Evolutionary conservation across 1,284 basidiomycete genomes (phyloP).

Genomic region (Trichosporon coremiiforme): DNA sequence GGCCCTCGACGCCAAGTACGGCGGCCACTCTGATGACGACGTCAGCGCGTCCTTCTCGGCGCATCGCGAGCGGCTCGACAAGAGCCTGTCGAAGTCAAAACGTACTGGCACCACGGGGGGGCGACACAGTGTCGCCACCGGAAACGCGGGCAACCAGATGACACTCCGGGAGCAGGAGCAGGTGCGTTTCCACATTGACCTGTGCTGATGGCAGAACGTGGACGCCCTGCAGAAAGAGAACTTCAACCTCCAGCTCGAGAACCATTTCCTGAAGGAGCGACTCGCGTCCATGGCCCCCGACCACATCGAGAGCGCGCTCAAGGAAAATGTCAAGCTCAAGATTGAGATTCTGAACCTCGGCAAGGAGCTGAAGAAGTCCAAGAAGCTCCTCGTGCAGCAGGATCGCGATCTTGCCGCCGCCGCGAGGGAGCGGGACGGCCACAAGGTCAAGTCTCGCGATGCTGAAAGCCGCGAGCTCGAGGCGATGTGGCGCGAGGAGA

Average conservation of each 20-base stretch:
- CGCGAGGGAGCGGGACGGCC: conserved; percentile 56
- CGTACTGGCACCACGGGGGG: conserved; percentile 42
- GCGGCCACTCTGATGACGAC: conserved; percentile 28
- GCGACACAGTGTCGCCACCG: conserved; percentile 52
- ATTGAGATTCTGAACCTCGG: conserved; percentile 87
- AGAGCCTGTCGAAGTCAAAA: conserved; percentile 29
- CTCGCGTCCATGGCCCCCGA: conserved; percentile 80
- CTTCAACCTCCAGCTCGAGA: conserved; percentile 89
- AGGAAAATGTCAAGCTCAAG: conserved; percentile 92
- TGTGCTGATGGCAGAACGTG: conserved; percentile 67
- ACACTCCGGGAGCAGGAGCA: conserved; percentile 93
- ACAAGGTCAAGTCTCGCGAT: conserved; percentile 37
- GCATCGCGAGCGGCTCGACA: conserved; percentile 30
- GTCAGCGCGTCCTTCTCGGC: conserved; percentile 38
- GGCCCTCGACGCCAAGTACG: conserved; percentile 36
- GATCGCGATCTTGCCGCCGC: conserved; percentile 77
- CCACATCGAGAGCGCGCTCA: conserved; percentile 84
- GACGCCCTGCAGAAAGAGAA: conserved; percentile 93
- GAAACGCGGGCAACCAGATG: conserved; percentile 54
- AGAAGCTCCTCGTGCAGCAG: conserved; percentile 81
- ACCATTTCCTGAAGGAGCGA: conserved; percentile 89
- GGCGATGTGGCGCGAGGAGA: conserved; percentile 49
- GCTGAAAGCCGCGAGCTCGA: conserved; percentile 39
- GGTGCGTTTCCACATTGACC: conserved; percentile 59
- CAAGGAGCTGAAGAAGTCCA: conserved; percentile 89